These are phyloP conservation scores for Metarhizium album DNA, from an alignment of 2,329 filamentous ascomycete species.

Conservation along the genomic window DNA sequence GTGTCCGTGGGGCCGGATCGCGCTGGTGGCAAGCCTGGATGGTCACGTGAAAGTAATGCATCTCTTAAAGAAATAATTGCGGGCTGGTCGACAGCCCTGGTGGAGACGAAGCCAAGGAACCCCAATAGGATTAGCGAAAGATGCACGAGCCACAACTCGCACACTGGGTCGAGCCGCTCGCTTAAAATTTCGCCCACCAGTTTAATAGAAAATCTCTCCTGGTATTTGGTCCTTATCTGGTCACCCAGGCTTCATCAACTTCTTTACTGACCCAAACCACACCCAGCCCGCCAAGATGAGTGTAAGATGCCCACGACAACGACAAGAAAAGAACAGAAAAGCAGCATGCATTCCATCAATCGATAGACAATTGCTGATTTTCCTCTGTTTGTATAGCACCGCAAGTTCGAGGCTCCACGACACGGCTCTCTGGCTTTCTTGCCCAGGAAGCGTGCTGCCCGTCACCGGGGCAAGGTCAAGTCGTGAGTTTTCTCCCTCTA, in stretches of 20 bases:
- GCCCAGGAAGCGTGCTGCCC: conserved; percentile 83
- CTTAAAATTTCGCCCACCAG: conserved; percentile 30
- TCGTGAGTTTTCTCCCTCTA: conserved; percentile 71
- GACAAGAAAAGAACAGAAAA: not conserved
- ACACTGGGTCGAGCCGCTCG: conserved; percentile 12
- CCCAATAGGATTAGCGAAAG: conserved; percentile 5
- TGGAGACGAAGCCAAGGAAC: conserved; percentile 6
- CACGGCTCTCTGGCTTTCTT: conserved; percentile 88
- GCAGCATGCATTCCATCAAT: not conserved
- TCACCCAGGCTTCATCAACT: conserved; percentile 23
- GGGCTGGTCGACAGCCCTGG: not conserved
- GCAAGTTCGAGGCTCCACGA: conserved; percentile 72
- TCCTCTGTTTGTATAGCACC: conserved; percentile 28
- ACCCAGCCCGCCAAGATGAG: conserved; percentile 29
- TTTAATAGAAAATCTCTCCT: conserved; percentile 12
- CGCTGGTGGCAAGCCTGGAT: too few relatives aligned
- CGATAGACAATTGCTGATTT: conserved; percentile 5
- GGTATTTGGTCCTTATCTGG: conserved; percentile 15
- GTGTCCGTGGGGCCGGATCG: not conserved
- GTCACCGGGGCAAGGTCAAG: conserved; percentile 97
- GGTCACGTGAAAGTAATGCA: not conserved
- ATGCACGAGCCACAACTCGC: conserved; percentile 14
- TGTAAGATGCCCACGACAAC: conserved; percentile 19
- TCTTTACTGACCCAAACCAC: conserved; percentile 27
- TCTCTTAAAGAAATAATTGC: not conserved